Percentiles rank a stretch among this genome's conserved stretches.
Conservation (phyloP, 345 rosid genomes). For the Sonneratia alba region DNA sequence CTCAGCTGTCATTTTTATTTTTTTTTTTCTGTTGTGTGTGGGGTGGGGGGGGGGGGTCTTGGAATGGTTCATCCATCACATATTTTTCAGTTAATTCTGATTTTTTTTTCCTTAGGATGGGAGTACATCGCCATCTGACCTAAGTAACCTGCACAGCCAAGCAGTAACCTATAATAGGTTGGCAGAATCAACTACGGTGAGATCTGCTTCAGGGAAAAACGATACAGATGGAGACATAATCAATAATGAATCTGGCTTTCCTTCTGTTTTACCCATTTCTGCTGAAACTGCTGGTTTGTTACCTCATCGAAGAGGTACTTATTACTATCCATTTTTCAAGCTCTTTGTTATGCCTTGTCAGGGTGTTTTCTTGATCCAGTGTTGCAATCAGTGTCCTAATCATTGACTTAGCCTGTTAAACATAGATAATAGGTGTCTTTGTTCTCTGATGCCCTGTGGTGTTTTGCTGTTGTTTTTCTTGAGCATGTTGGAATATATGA, state of each 20-base stretch:
- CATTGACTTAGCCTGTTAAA: not conserved
- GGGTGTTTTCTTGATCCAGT: not conserved
- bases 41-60: too few species aligned
- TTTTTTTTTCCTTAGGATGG: constrained; percentile 21
- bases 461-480: not conserved
- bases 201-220: constrained; percentile 17
- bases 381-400: not conserved
- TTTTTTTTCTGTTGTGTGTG: too few species aligned
- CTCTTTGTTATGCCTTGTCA: not conserved
- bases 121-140: constrained; percentile 22
- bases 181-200: constrained; percentile 39
- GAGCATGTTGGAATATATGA: not conserved
- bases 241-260: constrained; percentile 21
- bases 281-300: constrained; percentile 74
- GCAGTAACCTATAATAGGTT: constrained; percentile 55
- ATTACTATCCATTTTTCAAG: not conserved
- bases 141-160: constrained; percentile 49
- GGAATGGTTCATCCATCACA: too few species aligned
- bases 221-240: constrained; percentile 19
- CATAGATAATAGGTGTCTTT: not conserved
- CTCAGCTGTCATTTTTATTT: not conserved
- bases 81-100: not conserved
- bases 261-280: constrained; percentile 63
- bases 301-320: constrained; percentile 48
- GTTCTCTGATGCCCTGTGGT: not conserved